Conservation (phyloP, 345 rosid species). For the Rhodamnia argentea region DNA sequence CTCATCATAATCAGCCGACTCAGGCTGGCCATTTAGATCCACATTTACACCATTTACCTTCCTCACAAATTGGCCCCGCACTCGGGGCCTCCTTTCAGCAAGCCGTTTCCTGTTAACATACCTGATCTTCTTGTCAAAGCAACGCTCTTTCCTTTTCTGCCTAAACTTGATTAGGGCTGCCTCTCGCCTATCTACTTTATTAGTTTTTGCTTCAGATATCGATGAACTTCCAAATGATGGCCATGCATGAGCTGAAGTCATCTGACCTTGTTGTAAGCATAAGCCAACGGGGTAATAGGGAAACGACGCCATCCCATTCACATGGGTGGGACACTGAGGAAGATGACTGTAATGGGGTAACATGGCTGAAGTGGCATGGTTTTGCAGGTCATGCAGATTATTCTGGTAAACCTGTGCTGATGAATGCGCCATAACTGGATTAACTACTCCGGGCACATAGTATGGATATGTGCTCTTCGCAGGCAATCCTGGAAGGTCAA, state of each 20-base stretch:
- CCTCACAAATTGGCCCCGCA: constrained; percentile 95
- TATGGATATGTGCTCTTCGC: constrained; percentile 49
- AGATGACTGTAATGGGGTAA: constrained; percentile 62
- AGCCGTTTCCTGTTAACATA: constrained; percentile 84
- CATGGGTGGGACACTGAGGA: constrained; percentile 48
- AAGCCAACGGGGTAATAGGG: constrained; percentile 61
- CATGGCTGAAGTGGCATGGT: constrained; percentile 28
- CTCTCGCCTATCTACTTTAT: constrained; percentile 73
- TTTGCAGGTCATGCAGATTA: constrained; percentile 40
- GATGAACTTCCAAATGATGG: constrained; percentile 46
- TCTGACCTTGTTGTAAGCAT: constrained; percentile 59
- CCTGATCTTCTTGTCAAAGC: constrained; percentile 94
- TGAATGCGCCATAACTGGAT: constrained; percentile 67
- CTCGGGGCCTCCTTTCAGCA: constrained; percentile 98
- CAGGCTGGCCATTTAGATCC: constrained; percentile 82
- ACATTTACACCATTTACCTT: constrained; percentile 71
- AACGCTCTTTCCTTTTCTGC: constrained; percentile 88
- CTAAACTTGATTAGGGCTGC: constrained; percentile 87
- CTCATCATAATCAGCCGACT: constrained; percentile 54
- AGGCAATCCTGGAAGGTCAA: constrained; percentile 35
- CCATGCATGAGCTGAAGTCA: constrained; percentile 53
- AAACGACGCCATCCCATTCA: constrained; percentile 51
- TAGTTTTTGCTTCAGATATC: constrained; percentile 41
- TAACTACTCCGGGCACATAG: constrained; percentile 64
- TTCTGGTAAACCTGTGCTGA: constrained; percentile 47